phyloP scores from a whole-genome alignment of 108 stramenopile genomes.

The Cyclotella kingstonii region DNA sequence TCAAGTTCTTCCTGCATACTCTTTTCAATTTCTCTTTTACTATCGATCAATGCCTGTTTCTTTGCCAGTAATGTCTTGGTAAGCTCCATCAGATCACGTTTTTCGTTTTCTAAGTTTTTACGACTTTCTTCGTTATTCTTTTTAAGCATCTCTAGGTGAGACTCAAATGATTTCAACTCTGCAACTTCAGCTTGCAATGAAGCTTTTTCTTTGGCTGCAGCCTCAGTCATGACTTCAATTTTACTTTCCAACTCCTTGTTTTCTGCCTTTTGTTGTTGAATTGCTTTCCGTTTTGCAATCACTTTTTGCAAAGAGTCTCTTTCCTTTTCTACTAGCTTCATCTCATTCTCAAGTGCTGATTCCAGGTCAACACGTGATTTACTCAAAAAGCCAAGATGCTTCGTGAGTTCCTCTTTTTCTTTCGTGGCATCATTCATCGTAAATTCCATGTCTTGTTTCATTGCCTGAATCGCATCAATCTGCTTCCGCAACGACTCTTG shows the following conservation, averaged over 20 bases:
- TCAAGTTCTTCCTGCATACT: slow-evolving; percentile 19
- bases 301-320: slow-evolving; percentile 24
- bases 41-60: slow-evolving; percentile 26
- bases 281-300: slow-evolving; percentile 15
- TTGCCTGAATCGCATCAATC: slow-evolving; percentile 18
- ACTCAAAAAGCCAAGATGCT: slow-evolving; percentile 23
- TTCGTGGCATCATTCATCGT: slow-evolving; percentile 14
- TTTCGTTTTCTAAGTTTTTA: slow-evolving; percentile 29
- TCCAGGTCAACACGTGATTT: slow-evolving; percentile 30
- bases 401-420: slow-evolving; percentile 30
- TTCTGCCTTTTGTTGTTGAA: slow-evolving; percentile 33
- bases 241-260: slow-evolving; percentile 30
- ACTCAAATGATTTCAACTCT: slow-evolving; percentile 26
- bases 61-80: slow-evolving; percentile 15
- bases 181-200: slow-evolving; percentile 22
- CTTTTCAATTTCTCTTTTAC: slow-evolving; percentile 12
- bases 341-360: slow-evolving; percentile 23
- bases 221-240: slow-evolving; percentile 31
- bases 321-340: slow-evolving; percentile 25
- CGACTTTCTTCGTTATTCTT: slow-evolving; percentile 12
- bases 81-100: slow-evolving; percentile 10
- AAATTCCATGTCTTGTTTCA: slow-evolving; percentile 13
- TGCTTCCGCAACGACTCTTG: slow-evolving; percentile 20
- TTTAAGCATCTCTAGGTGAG: slow-evolving; percentile 6
- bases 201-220: slow-evolving; percentile 25